phyloP scores from a whole-genome alignment of 768 basidiomycete species.

The Pleurotus platypus region DNA sequence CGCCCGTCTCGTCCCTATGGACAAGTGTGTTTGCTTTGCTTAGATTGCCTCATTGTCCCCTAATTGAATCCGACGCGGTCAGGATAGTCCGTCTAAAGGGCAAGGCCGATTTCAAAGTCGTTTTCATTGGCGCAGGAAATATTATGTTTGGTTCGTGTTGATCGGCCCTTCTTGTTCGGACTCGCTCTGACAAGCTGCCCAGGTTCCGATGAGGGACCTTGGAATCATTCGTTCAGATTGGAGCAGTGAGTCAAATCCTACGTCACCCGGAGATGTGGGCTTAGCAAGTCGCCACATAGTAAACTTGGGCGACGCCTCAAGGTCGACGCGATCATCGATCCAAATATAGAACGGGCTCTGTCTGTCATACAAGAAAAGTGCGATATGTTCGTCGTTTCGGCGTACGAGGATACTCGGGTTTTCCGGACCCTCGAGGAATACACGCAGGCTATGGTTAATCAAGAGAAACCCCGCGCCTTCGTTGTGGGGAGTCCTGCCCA shows the following conservation, averaged over 20 bases:
- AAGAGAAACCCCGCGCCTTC: slow-evolving; percentile 75
- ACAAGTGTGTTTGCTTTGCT: slow-evolving; percentile 48
- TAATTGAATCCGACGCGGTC: neutral
- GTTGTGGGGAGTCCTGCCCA: slow-evolving; percentile 88
- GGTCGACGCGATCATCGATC: slow-evolving; percentile 92
- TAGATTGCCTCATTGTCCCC: neutral
- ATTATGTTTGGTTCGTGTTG: slow-evolving; percentile 84
- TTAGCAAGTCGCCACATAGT: slow-evolving; percentile 29
- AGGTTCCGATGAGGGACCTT: slow-evolving; percentile 86
- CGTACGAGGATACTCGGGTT: slow-evolving; percentile 85
- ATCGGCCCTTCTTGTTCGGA: neutral
- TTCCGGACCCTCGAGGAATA: slow-evolving; percentile 87
- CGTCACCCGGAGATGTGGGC: too few relatives aligned
- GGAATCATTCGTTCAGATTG: slow-evolving; percentile 89
- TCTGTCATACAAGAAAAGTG: slow-evolving; percentile 85
- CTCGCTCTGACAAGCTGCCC: neutral
- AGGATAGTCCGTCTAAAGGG: slow-evolving; percentile 52
- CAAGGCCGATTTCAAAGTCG: slow-evolving; percentile 81
- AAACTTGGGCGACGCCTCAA: slow-evolving; percentile 95
- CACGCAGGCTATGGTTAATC: slow-evolving; percentile 53
- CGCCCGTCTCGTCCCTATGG: slow-evolving; percentile 70
- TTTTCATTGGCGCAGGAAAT: slow-evolving; percentile 94
- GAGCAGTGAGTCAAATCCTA: slow-evolving; percentile 59
- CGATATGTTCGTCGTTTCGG: slow-evolving; percentile 88
- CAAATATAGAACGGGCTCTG: slow-evolving; percentile 74